Conservation (phyloP, 768 basidiomycete species). For the Podaxis mareebaensis region DNA sequence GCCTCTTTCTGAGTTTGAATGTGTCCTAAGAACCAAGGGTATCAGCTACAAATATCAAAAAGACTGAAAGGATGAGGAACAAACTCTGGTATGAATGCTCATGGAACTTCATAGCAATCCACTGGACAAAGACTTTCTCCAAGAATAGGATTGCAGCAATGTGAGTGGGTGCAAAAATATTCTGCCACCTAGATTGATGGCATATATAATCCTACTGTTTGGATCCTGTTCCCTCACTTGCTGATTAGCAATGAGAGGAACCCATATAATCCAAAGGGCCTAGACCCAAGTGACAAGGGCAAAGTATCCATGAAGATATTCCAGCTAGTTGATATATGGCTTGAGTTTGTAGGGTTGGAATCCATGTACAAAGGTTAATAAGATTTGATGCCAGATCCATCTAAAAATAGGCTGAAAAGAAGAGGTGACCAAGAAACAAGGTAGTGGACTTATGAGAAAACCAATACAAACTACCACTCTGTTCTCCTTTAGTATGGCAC, state of each 20-base stretch:
- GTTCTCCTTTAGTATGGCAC: not conserved
- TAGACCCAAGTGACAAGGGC: conserved; percentile 5
- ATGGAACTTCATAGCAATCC: conserved; percentile 11
- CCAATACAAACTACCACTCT: conserved; percentile 11
- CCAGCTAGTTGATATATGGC: conserved; percentile 8
- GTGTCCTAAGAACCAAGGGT: not conserved
- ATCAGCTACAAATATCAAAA: not conserved
- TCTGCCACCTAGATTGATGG: conserved; percentile 3
- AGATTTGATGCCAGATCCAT: not conserved
- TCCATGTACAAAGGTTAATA: not conserved
- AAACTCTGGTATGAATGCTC: conserved; percentile 4
- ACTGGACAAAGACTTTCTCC: conserved; percentile 6
- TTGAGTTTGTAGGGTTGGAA: not conserved
- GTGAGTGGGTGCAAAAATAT: not conserved
- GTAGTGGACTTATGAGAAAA: conserved; percentile 1
- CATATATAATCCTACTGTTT: not conserved
- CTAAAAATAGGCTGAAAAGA: not conserved
- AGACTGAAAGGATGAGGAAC: not conserved
- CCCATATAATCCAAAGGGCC: conserved; percentile 9
- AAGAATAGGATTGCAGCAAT: not conserved
- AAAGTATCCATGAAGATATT: conserved; percentile 9
- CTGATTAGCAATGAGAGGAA: conserved; percentile 4
- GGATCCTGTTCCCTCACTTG: not conserved
- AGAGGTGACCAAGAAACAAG: not conserved
- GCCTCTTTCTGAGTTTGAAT: conserved; percentile 6